Percentiles rank a stretch among this genome's conserved stretches.
These are phyloP conservation scores for Pythium volutum DNA, from an alignment of 352 stramenopile species.

Conservation along the genomic window DNA sequence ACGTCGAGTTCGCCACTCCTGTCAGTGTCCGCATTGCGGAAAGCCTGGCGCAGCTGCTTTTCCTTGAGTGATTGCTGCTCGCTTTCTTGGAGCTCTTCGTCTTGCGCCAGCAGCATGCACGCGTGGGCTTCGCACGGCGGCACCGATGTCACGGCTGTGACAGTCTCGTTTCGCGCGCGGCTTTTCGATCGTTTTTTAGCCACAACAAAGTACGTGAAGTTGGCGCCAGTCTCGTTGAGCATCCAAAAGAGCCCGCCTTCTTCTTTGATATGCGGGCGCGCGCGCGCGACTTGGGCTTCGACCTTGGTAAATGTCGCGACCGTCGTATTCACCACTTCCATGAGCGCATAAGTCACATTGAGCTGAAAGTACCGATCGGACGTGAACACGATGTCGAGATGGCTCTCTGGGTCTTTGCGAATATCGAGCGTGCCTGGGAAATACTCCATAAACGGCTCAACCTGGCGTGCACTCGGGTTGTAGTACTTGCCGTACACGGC, in stretches of 20 bases:
- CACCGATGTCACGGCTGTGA: constrained; percentile 53
- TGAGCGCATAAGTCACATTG: constrained; percentile 82
- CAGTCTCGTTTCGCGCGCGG: constrained; percentile 43
- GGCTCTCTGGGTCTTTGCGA: constrained; percentile 65
- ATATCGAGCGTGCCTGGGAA: constrained; percentile 77
- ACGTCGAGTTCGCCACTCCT: constrained; percentile 74
- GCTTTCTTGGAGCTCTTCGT: constrained; percentile 65
- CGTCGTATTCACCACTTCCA: constrained; percentile 74
- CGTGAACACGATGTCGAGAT: constrained; percentile 67
- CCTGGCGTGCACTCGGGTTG: constrained; percentile 69
- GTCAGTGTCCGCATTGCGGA: constrained; percentile 72
- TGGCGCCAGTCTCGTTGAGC: constrained; percentile 75
- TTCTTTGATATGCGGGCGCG: constrained; percentile 79
- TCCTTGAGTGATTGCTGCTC: constrained; percentile 83
- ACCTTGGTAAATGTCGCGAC: constrained; percentile 63
- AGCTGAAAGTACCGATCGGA: constrained; percentile 85
- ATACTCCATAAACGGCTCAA: constrained; percentile 86
- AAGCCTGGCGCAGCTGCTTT: constrained; percentile 80
- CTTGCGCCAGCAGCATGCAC: constrained; percentile 58
- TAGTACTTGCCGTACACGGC: constrained; percentile 89
- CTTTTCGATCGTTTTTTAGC: constrained; percentile 65
- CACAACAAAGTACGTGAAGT: constrained; percentile 80
- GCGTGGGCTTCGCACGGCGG: constrained; percentile 44
- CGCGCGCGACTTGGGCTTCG: constrained; percentile 37
- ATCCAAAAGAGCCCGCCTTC: constrained; percentile 83